A percentile compares a stretch with the other conserved stretches of the same genome.
Conservation (phyloP, 768 basidiomycete genomes). For the Auricularia auricula-judae region DNA sequence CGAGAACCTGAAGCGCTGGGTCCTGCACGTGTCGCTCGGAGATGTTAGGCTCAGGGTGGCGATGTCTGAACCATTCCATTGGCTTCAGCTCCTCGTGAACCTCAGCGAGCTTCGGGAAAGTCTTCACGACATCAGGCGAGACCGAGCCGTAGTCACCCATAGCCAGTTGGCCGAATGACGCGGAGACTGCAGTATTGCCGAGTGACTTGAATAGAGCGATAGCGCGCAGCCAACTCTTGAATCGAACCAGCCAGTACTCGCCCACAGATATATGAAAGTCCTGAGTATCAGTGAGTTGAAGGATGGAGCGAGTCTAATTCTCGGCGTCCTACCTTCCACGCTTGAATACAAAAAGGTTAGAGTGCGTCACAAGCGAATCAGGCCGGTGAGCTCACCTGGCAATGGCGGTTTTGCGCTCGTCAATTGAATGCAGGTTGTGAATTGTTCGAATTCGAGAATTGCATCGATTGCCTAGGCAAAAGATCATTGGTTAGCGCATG, state of each 20-base stretch:
- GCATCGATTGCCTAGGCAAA: neutral
- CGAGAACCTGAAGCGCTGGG: conserved; percentile 23
- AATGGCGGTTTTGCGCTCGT: neutral
- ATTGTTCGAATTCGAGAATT: neutral
- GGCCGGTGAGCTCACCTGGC: neutral
- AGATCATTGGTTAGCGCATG: neutral
- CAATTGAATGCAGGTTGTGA: neutral
- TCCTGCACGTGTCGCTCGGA: conserved; percentile 23
- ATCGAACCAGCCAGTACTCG: conserved; percentile 19
- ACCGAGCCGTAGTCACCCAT: neutral
- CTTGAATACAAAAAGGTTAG: neutral
- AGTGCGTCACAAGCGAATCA: neutral
- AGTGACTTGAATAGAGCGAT: conserved; percentile 20
- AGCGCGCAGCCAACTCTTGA: conserved; percentile 13
- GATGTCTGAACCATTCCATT: neutral
- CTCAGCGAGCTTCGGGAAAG: neutral
- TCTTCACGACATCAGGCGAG: conserved; percentile 16
- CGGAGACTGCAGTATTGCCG: conserved; percentile 24
- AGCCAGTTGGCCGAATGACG: neutral
- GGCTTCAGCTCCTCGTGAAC: neutral
- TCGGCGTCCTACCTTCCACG: neutral
- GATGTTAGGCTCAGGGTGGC: conserved; percentile 3
- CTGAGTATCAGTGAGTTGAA: neutral
- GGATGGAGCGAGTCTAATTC: neutral
- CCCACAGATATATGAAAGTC: conserved; percentile 16